A percentile compares a stretch with the other conserved stretches of the same genome.
These are phyloP conservation scores for Linderina pennispora DNA, from an alignment of 192 early-diverging fungal genomes.

Conservation along the genomic window DNA sequence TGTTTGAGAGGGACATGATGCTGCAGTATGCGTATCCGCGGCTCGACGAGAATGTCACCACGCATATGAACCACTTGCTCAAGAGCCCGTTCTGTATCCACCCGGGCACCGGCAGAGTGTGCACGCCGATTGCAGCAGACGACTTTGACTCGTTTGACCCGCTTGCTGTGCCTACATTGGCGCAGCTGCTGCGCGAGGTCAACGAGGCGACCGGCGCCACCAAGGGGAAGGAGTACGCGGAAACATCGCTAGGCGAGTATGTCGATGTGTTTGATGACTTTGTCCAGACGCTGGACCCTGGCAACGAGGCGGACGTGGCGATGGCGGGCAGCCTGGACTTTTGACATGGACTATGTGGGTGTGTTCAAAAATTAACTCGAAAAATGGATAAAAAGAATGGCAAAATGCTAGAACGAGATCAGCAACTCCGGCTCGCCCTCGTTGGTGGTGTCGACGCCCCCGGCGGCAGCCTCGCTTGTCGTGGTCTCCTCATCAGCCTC, in stretches of 20 bases:
- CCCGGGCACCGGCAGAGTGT: constrained; percentile 91
- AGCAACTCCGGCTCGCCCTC: constrained; percentile 46
- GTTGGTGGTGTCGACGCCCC: constrained; percentile 11
- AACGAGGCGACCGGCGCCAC: constrained; percentile 15
- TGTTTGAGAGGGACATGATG: constrained; percentile 63
- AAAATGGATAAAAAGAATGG: no score
- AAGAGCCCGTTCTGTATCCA: constrained; percentile 98
- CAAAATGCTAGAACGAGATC: constrained; percentile 42
- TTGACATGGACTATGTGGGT: no score
- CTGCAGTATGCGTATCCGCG: constrained; percentile 92
- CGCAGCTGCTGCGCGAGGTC: constrained; percentile 59
- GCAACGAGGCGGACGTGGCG: not conserved
- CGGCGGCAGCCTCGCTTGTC: constrained; percentile 1
- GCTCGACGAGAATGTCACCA: constrained; percentile 88
- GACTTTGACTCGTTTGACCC: constrained; percentile 83
- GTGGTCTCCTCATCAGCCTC: constrained; percentile 6
- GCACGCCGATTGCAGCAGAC: constrained; percentile 82
- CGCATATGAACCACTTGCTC: constrained; percentile 87
- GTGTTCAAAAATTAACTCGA: not conserved
- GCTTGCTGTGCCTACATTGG: constrained; percentile 65
- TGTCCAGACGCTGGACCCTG: constrained; percentile 36
- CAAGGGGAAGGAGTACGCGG: constrained; percentile 34
- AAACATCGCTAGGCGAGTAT: constrained; percentile 54
- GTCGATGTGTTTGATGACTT: constrained; percentile 64
- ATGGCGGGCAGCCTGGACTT: constrained; percentile 24